phyloP scores from a whole-genome alignment of 306 rosid species.

The Vicia villosa region DNA sequence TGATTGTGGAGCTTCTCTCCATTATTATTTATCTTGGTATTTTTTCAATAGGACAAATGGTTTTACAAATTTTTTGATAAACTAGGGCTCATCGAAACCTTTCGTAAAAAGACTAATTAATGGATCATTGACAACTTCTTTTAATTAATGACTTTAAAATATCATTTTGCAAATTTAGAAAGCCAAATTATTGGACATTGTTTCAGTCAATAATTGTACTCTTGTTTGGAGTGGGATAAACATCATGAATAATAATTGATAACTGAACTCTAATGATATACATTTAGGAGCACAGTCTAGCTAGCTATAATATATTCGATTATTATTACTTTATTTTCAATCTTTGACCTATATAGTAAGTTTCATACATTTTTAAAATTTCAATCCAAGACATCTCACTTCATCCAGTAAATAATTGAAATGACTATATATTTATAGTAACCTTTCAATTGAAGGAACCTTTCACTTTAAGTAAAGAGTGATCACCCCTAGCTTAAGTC shows the following conservation, averaged over 20 bases:
- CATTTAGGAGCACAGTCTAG: constrained; percentile 18
- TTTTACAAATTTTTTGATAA: too few relatives aligned
- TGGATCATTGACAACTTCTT: too few relatives aligned
- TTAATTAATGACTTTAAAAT: neutral
- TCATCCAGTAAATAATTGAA: neutral
- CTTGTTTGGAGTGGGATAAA: neutral
- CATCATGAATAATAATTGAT: neutral
- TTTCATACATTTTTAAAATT: constrained; percentile 14
- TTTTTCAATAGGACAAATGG: too few relatives aligned
- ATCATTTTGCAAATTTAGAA: neutral
- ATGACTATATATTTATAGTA: neutral
- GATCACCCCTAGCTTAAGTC: too few relatives aligned
- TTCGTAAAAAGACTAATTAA: too few relatives aligned
- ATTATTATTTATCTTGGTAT: too few relatives aligned
- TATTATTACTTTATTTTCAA: neutral
- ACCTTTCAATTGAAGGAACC: too few relatives aligned
- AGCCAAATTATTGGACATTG: neutral
- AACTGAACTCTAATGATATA: constrained; percentile 13
- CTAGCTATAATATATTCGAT: neutral
- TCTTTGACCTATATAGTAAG: constrained; percentile 16
- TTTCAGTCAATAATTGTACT: neutral
- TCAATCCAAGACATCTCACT: constrained; percentile 14
- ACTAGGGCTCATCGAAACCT: too few relatives aligned
- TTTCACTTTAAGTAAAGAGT: too few relatives aligned
- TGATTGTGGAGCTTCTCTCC: too few relatives aligned